phyloP scores from a whole-genome alignment of 2,329 filamentous ascomycete genomes.

The Arthrinium phaeospermum region DNA sequence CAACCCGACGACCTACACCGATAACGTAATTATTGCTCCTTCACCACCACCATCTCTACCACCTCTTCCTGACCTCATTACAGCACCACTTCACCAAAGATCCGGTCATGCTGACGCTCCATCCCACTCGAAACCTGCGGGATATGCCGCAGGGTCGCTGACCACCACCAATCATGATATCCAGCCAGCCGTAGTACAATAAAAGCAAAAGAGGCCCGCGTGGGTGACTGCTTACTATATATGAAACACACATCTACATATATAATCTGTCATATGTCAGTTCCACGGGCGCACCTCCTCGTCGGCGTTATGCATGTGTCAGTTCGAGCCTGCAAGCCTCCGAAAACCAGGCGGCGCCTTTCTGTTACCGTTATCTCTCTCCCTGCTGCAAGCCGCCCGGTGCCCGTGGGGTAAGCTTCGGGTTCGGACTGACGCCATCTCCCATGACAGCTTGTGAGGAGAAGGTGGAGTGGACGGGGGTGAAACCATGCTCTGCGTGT shows the following conservation, averaged over 20 bases:
- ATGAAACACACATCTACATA: constrained; percentile 4
- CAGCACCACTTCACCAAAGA: background rate
- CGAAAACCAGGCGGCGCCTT: background rate
- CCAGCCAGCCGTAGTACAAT: no score
- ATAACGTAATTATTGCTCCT: background rate
- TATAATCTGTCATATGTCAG: background rate
- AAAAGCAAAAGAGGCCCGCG: background rate
- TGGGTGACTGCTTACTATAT: background rate
- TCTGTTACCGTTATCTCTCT: background rate
- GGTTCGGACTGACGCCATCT: background rate
- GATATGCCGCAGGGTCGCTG: constrained; percentile 1
- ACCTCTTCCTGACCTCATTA: background rate
- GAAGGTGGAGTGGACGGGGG: background rate
- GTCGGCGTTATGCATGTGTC: background rate
- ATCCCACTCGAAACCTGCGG: background rate
- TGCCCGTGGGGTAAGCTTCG: background rate
- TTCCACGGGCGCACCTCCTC: background rate
- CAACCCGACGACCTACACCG: background rate
- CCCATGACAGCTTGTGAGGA: background rate
- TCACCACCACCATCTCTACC: background rate
- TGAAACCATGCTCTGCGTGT: background rate
- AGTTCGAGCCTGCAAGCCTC: background rate
- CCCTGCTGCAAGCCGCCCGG: background rate
- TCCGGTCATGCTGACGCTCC: background rate
- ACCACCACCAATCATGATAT: background rate